Percentiles rank a stretch among this genome's conserved stretches.
Evolutionary conservation across 345 rosid species (phyloP).

Genomic region (Salix viminalis): DNA sequence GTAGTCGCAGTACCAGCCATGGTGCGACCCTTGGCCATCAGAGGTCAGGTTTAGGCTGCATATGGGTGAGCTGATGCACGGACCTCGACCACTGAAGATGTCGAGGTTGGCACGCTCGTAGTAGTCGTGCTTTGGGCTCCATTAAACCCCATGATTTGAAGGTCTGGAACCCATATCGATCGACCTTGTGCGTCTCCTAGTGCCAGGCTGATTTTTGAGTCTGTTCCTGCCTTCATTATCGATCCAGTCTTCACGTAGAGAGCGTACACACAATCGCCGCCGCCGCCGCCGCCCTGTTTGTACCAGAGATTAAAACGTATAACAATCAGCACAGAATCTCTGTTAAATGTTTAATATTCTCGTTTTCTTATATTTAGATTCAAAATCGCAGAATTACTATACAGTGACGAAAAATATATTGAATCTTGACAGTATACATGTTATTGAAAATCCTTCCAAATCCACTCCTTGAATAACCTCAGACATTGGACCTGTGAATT

Average conservation of each 20-base stretch:
- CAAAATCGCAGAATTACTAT: too few relatives aligned
- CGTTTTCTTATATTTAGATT: too few relatives aligned
- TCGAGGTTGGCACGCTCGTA: constrained; percentile 42
- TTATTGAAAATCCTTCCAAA: too few relatives aligned
- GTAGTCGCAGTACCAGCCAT: constrained; percentile 51
- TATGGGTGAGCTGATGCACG: constrained; percentile 32
- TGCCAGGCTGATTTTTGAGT: constrained; percentile 34
- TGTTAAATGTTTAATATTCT: too few relatives aligned
- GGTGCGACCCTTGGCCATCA: constrained; percentile 39
- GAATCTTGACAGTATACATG: too few relatives aligned
- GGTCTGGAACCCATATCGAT: constrained; percentile 26
- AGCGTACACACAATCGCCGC: constrained; percentile 28
- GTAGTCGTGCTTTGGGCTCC: constrained; percentile 38
- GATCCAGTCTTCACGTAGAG: constrained; percentile 42
- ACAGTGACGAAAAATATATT: too few relatives aligned
- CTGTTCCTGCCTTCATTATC: constrained; percentile 37
- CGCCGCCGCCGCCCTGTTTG: background rate
- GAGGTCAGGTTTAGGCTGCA: constrained; percentile 52
- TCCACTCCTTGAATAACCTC: too few relatives aligned
- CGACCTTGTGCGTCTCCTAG: constrained; percentile 28
- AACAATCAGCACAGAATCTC: too few relatives aligned
- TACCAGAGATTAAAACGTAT: too few relatives aligned
- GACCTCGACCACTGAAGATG: constrained; percentile 37
- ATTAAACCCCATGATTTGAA: constrained; percentile 39
- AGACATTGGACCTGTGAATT: too few relatives aligned